Conservation (phyloP, 208 protist species). For the Lotmaria passim region DNA sequence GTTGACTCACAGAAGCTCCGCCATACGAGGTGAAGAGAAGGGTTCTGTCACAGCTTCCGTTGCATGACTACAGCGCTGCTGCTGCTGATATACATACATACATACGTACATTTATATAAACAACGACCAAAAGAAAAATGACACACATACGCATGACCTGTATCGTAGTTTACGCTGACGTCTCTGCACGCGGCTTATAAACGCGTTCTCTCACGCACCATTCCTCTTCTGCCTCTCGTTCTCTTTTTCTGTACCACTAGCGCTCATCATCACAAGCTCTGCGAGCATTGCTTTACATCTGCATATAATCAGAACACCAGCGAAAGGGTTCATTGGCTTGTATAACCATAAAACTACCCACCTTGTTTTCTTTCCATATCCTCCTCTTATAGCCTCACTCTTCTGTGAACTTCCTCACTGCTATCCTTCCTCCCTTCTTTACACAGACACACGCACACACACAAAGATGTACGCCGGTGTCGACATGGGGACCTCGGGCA, state of each 20-base stretch:
- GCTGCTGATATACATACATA: background rate
- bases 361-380: background rate
- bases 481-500: slow-evolving; percentile 71
- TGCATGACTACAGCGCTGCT: background rate
- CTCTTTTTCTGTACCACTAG: background rate
- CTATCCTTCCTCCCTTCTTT: too few species aligned
- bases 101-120: background rate
- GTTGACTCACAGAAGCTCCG: background rate
- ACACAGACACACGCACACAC: background rate
- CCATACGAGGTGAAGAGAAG: background rate
- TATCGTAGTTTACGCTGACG: background rate
- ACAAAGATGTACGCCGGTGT: slow-evolving; percentile 69
- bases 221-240: background rate
- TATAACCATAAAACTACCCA: background rate
- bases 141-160: background rate
- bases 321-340: too few species aligned
- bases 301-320: too few species aligned
- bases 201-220: too few species aligned
- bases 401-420: slow-evolving; percentile 4
- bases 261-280: too few species aligned
- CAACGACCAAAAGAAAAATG: too few species aligned
- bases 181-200: too few species aligned
- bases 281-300: background rate
- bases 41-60: background rate
- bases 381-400: background rate